Percentiles rank a stretch among this genome's conserved stretches.
phyloP scores from a whole-genome alignment of 2,329 filamentous ascomycete species.

The Cercospora zeae-maydis region DNA sequence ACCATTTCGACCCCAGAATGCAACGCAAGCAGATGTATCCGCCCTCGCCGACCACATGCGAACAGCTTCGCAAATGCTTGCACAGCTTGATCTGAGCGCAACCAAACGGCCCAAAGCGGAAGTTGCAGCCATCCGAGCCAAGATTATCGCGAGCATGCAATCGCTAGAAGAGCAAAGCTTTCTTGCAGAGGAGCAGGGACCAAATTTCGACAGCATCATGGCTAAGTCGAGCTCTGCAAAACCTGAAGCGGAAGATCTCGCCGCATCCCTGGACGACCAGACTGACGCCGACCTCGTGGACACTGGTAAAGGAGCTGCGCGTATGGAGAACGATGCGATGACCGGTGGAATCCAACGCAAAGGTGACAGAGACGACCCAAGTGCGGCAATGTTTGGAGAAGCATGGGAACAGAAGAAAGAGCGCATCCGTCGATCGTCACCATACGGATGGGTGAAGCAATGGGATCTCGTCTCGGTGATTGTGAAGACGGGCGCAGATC shows the following conservation, averaged over 20 bases:
- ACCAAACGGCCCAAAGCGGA: constrained; percentile 76
- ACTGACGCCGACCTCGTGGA: constrained; percentile 50
- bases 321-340: constrained; percentile 88
- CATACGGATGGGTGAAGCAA: constrained; percentile 85
- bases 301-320: constrained; percentile 68
- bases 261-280: constrained; percentile 26
- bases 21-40: constrained; percentile 75
- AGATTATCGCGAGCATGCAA: constrained; percentile 89
- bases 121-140: constrained; percentile 77
- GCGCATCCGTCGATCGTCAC: constrained; percentile 75
- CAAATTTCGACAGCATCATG: constrained; percentile 80
- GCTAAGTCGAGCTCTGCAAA: constrained; percentile 61
- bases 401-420: constrained; percentile 82
- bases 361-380: constrained; percentile 79
- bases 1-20: constrained; percentile 50
- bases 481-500: constrained; percentile 73
- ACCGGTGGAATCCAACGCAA: constrained; percentile 77
- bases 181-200: constrained; percentile 67
- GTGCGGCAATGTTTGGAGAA: constrained; percentile 80
- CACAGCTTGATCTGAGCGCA: constrained; percentile 74
- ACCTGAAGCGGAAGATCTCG: constrained; percentile 51
- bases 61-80: constrained; percentile 81
- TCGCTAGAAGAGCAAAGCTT: constrained; percentile 82
- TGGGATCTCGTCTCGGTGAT: constrained; percentile 86
- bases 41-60: constrained; percentile 84